These are phyloP conservation scores for Nidula niveotomentosa DNA, from an alignment of 1,284 basidiomycete species.

Conservation along the genomic window DNA sequence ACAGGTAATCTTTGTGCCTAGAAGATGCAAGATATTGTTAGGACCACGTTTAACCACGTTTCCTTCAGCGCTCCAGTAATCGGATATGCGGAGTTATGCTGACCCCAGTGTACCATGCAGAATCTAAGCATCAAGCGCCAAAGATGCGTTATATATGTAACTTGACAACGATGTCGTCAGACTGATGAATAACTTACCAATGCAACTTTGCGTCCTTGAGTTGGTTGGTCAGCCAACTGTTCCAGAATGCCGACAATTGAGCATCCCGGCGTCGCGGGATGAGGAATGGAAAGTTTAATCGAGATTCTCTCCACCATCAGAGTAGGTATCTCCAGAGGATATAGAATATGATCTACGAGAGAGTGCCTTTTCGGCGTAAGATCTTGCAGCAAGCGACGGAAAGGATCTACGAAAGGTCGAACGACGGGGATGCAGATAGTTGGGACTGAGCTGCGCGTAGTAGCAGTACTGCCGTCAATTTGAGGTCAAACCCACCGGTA, in stretches of 20 bases:
- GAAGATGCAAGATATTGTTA: conserved; percentile 6
- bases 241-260: conserved; percentile 64
- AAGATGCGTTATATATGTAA: no score
- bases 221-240: conserved; percentile 50
- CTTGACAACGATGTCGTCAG: no score
- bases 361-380: no score
- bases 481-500: no score
- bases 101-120: conserved; percentile 79
- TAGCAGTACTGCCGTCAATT: no score
- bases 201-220: conserved; percentile 60
- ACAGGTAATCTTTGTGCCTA: conserved; percentile 84
- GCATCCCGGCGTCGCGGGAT: conserved; percentile 44
- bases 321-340: no score
- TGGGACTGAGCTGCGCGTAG: no score
- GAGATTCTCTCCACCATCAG: conserved; percentile 19
- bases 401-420: no score
- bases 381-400: no score
- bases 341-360: no score
- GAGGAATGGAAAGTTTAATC: conserved; percentile 56
- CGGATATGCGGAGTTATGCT: conserved; percentile 25
- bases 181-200: conserved; percentile 45
- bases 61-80: conserved; percentile 10
- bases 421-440: no score
- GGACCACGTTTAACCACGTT: not conserved
- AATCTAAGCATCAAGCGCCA: conserved; percentile 42